These are phyloP conservation scores for Baudoinia panamericana DNA, from an alignment of 495 filamentous ascomycete species.

Conservation along the genomic window DNA sequence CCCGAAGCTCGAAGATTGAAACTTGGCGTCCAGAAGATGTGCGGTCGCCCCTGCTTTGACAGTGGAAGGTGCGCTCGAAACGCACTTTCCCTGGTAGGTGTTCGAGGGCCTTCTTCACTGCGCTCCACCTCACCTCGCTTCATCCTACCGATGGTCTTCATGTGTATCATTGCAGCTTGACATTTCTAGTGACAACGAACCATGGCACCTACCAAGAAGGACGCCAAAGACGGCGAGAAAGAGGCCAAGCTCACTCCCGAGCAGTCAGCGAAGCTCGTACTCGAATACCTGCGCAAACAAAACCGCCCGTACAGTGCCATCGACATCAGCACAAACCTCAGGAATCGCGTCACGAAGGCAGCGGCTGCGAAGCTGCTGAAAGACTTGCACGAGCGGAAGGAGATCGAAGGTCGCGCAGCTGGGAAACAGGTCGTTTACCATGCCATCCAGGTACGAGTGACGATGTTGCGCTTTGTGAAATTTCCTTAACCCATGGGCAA, in stretches of 20 bases:
- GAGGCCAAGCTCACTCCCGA: constrained; percentile 21
- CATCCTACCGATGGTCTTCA: too few species aligned
- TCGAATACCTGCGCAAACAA: constrained; percentile 46
- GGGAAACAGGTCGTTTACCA: constrained; percentile 56
- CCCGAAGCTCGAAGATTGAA: constrained; percentile 20
- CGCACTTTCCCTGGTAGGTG: too few species aligned
- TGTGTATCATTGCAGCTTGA: too few species aligned
- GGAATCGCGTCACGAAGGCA: constrained; percentile 55
- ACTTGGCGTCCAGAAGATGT: background rate
- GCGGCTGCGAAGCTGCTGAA: constrained; percentile 49
- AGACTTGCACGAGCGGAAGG: constrained; percentile 47
- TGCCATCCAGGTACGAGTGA: constrained; percentile 34
- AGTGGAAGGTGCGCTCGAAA: too few species aligned
- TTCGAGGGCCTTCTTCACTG: too few species aligned
- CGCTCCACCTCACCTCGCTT: too few species aligned
- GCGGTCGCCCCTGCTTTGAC: too few species aligned
- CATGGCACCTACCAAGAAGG: constrained; percentile 44
- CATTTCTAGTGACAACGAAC: background rate
- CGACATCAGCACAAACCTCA: constrained; percentile 53
- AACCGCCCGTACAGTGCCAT: constrained; percentile 36
- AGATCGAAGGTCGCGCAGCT: constrained; percentile 45
- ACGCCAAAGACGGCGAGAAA: constrained; percentile 5
- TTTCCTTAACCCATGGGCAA: background rate
- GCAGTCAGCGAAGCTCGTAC: constrained; percentile 32
- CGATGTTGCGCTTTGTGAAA: too few species aligned